phyloP scores from a whole-genome alignment of 306 rosid genomes.

The Lathyrus sativus region DNA sequence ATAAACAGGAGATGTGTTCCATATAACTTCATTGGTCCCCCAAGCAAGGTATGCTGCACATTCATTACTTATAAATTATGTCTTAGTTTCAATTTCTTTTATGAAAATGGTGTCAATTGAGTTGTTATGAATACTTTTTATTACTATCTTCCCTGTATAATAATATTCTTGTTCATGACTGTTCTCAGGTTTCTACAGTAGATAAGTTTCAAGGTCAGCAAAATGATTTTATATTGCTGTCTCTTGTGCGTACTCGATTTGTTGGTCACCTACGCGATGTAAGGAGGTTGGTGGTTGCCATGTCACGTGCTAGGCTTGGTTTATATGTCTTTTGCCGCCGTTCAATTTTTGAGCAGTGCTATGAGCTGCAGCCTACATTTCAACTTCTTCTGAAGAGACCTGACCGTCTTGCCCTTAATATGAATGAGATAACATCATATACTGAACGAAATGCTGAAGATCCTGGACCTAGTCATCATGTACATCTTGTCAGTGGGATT shows the following conservation, averaged over 20 bases:
- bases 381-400: constrained; percentile 92
- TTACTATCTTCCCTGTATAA: neutral
- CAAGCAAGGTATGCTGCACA: constrained; percentile 70
- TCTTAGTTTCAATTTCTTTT: constrained; percentile 20
- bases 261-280: constrained; percentile 99
- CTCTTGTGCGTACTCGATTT: constrained; percentile 89
- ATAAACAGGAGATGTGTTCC: constrained; percentile 88
- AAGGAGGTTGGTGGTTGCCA: constrained; percentile 95
- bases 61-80: constrained; percentile 20
- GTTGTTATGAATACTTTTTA: neutral
- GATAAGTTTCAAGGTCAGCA: constrained; percentile 99
- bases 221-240: constrained; percentile 89
- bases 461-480: constrained; percentile 61
- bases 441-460: constrained; percentile 72
- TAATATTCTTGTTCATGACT: constrained; percentile 21
- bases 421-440: constrained; percentile 61
- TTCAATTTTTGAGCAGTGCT: constrained; percentile 91
- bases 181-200: constrained; percentile 78
- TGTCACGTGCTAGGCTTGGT: constrained; percentile 99
- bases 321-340: constrained; percentile 93
- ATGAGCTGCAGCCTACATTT: constrained; percentile 95
- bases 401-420: constrained; percentile 74
- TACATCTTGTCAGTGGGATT: constrained; percentile 72
- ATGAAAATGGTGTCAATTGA: constrained; percentile 3
- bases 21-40: constrained; percentile 89